A percentile compares a stretch with the other conserved stretches of the same genome.
Conservation (phyloP, 1,284 basidiomycete species). For the Malassezia globosa region DNA sequence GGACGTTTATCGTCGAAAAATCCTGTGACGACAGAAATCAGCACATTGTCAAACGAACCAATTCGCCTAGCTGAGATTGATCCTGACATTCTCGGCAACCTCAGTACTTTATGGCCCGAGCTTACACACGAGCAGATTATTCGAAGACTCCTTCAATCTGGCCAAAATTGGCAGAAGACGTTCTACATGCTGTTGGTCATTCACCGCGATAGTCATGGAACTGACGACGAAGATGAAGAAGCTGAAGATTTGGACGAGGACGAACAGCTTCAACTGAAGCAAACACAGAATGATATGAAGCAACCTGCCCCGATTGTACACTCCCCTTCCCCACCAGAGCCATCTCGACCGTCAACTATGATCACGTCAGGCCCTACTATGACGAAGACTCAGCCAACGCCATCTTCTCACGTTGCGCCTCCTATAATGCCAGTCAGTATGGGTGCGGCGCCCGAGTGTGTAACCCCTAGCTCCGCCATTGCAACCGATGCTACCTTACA, state of each 20-base stretch:
- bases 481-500: background rate
- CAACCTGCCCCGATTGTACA: background rate
- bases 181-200: conserved; percentile 43
- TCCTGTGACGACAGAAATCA: conserved; percentile 33
- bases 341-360: background rate
- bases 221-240: conserved; percentile 40
- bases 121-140: conserved; percentile 30
- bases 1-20: conserved; percentile 45
- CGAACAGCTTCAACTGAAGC: conserved; percentile 17
- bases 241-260: conserved; percentile 19
- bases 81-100: conserved; percentile 74
- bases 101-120: conserved; percentile 71
- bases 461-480: too few relatives aligned
- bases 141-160: conserved; percentile 26
- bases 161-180: conserved; percentile 44
- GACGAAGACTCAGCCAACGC: too few relatives aligned
- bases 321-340: background rate
- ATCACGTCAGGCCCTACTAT: too few relatives aligned
- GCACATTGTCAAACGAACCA: conserved; percentile 47
- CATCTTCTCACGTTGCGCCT: background rate
- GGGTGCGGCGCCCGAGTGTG: background rate
- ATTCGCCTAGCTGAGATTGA: conserved; percentile 55
- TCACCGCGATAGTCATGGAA: conserved; percentile 41
- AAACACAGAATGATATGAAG: background rate
- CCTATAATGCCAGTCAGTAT: conserved; percentile 1